Base-by-base conservation (phyloP, 2,329 filamentous ascomycete species). In the Penicillium sp. region DNA sequence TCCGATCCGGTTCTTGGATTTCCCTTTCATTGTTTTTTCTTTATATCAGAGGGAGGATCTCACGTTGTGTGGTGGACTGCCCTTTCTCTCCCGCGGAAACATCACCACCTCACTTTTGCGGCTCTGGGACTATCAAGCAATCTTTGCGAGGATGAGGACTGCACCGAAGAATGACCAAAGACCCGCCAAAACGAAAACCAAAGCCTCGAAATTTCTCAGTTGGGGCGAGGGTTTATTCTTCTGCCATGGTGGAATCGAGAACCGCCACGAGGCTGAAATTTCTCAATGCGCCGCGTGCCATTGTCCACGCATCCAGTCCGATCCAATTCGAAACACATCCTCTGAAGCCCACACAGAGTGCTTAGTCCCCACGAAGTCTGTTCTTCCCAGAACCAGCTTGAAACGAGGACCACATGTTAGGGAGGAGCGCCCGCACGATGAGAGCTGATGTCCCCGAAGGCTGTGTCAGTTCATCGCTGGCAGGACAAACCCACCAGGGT, bases 1-100 rank as follows among this genome's bases (percentile, higher is more conserved):
- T 68, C 63, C 53, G 59, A 64, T 54, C 37, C 33, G 59, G 59
- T 66, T 65, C 67, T 61, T 63, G 61, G 65, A 60, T 65, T 51
- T 50, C 63, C 50, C 60, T 59, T 56, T 33, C 38, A 35, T 49
- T 55, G 35, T 49, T 28, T 60, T 60, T 26, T 19, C 37, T 17
- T 19, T 38, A 26, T 40, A 19, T 55, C 17, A n/a, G 3, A 13
- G 53, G 38, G n/a, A 56, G 5, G 38, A 19, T 33, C 38, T 35
- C 12, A 17, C 15, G n/a, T 22, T 19, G 10, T 9, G 28, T n/a
- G 9, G n/a, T 33, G 47, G 28, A 35, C 9, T 33, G n/a, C 47
- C 22, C 45, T 47, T 47, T 30, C 9, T 10, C 2, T 26, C n/a
- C 10, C 28, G 4, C n/a, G 28, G 19, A 51, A 3, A 35, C 30